Conservation (phyloP, 2,329 filamentous ascomycete species). For the Magnaporthiopsis rhizophila region DNA sequence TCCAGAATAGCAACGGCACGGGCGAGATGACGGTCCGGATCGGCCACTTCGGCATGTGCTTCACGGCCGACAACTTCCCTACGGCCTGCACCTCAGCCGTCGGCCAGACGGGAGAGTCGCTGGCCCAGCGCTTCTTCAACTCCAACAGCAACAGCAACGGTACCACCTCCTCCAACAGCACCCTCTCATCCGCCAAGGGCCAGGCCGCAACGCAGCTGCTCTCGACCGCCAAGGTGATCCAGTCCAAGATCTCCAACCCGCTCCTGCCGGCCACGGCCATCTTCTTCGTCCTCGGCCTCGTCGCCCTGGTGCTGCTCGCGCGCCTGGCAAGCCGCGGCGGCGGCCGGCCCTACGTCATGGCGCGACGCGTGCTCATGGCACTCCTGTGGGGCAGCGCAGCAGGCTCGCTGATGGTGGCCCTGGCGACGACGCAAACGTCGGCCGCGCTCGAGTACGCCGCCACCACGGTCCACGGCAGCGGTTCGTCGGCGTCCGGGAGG, state of each 20-base stretch:
- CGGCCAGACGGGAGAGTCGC: neutral
- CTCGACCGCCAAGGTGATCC: neutral
- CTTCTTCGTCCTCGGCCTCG: conserved; percentile 10
- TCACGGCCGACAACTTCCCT: neutral
- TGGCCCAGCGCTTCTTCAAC: neutral
- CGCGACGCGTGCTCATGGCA: neutral
- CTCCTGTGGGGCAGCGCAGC: conserved; percentile 4
- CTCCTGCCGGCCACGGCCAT: conserved; percentile 4
- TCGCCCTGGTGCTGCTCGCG: conserved; percentile 7
- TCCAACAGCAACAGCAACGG: neutral
- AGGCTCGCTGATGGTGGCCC: neutral
- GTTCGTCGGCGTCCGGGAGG: neutral
- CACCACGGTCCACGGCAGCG: neutral
- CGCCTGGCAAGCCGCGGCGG: neutral
- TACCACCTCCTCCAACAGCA: neutral
- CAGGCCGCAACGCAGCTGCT: neutral
- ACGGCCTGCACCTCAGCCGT: neutral
- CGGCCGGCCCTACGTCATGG: neutral
- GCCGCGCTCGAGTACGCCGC: conserved; percentile 6
- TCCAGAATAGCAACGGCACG: neutral
- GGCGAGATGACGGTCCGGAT: conserved; percentile 1
- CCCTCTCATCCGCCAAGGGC: neutral
- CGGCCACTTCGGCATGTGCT: conserved; percentile 7
- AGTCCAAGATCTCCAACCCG: conserved; percentile 1
- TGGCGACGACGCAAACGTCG: conserved; percentile 2